Percentiles rank a stretch among this genome's conserved stretches.
phyloP scores from a whole-genome alignment of 371 early-diverging fungal species.

The Sporodiniella umbellata region DNA sequence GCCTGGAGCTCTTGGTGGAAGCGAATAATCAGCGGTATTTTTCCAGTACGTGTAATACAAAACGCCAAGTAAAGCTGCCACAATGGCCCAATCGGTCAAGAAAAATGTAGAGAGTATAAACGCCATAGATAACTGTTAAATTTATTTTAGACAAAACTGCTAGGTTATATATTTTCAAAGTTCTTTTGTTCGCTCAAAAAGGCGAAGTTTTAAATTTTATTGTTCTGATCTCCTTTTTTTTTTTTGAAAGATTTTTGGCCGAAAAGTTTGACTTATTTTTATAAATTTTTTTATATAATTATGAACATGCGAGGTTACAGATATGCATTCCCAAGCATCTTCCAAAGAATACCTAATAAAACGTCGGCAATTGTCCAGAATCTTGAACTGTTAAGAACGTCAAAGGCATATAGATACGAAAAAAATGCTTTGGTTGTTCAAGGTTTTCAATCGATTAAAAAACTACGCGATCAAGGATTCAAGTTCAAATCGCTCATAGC shows the following conservation, averaged over 20 bases:
- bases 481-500: conserved; percentile 27
- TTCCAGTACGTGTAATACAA: not conserved
- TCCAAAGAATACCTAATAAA: conserved; percentile 23
- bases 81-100: not conserved
- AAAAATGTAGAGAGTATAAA: not conserved
- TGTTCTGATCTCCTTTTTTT: not conserved
- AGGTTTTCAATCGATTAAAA: conserved; percentile 32
- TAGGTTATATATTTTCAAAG: no score
- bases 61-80: not conserved
- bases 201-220: no score
- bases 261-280: not conserved
- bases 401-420: conserved; percentile 30
- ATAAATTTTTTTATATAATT: not conserved
- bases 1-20: conserved; percentile 39
- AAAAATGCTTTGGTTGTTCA: conserved; percentile 31
- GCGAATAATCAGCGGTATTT: not conserved
- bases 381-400: conserved; percentile 32
- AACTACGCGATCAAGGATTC: conserved; percentile 28
- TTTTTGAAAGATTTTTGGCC: not conserved
- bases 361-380: conserved; percentile 24
- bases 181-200: conserved; percentile 11
- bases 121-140: no score
- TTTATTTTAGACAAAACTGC: no score
- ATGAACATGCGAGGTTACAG: not conserved
- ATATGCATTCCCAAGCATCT: conserved; percentile 22